Conservation (phyloP, 805 yeast species). For the Cyberlindnera veronae region DNA sequence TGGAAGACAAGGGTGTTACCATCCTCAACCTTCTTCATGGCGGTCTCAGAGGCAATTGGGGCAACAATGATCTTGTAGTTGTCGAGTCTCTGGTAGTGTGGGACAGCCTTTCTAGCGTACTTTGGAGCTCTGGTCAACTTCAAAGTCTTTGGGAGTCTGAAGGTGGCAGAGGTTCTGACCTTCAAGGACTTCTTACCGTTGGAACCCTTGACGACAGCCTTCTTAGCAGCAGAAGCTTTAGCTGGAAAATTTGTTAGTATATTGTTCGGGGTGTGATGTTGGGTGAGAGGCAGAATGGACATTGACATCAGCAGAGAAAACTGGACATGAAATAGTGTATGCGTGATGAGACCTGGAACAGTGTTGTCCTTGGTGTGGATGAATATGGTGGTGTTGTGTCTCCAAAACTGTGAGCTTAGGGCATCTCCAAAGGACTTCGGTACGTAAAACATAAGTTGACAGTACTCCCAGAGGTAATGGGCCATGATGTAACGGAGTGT, state of each 20-base stretch:
- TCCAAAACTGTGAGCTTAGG: too few species aligned
- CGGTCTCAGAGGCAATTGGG: constrained; percentile 97
- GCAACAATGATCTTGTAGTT: constrained; percentile 90
- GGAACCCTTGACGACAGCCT: constrained; percentile 97
- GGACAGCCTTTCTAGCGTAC: constrained; percentile 93
- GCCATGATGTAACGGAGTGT: too few species aligned
- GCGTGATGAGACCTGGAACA: too few species aligned
- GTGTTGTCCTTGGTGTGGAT: too few species aligned
- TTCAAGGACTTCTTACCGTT: constrained; percentile 85
- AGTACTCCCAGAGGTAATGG: too few species aligned
- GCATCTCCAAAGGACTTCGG: too few species aligned
- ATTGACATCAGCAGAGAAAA: background rate
- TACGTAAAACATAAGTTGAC: too few species aligned
- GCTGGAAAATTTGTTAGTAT: constrained; percentile 30
- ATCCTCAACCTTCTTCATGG: constrained; percentile 99
- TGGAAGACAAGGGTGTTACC: constrained; percentile 99
- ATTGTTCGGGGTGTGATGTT: constrained; percentile 40
- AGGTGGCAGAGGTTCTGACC: constrained; percentile 92
- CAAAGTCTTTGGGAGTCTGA: constrained; percentile 97
- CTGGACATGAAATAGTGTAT: background rate
- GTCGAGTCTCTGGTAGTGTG: constrained; percentile 96
- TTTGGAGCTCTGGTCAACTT: constrained; percentile 91
- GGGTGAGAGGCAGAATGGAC: background rate
- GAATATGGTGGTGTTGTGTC: too few species aligned
- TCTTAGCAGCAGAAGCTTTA: constrained; percentile 97